Base-by-base conservation (phyloP, 768 basidiomycete species). In the Suillus hirtellus region DNA sequence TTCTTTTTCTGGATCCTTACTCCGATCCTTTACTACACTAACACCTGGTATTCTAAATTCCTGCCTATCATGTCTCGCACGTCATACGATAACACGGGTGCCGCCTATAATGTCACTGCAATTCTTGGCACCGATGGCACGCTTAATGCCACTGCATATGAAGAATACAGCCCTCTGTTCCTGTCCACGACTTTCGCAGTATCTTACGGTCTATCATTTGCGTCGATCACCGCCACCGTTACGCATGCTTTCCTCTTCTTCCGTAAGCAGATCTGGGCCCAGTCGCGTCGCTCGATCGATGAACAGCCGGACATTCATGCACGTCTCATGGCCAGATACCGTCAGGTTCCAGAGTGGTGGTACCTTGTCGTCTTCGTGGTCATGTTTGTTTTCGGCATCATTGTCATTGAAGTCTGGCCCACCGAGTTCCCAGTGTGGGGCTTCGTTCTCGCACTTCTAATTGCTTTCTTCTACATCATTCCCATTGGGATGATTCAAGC, bases 401-500 rank as follows among this genome's bases (percentile, higher is more conserved):
- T 89, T 19, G 83, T 81, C 50, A 84, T 89, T 38, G 80, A 85
- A 70, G 70, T 87, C 15, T 90, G 87, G 87, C 81, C 84, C n/a
- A 84, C 88, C 14, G 72, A 80, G 37, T 70, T 77, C 63, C 72
- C 69, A 15, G 77, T 80, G 19, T 82, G 82, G 80, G 81, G 77
- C 6, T 80, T 82, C 65, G 69, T 83, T 46, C 59, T 82, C 34
- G 65, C 76, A 4, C 70, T 83, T 37, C 5, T 78, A 35, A 78
- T 85, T 37, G 76, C 85, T 0, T 81, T 78, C 67, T 70, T 89
- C 67, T 93, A 93, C 68, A 82, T 89, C 63, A 84, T 95, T 54
- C 93, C 93, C 14, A 85, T 89, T 61, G 90, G 89, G 67, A 76
- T 79, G 84, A 90, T 93, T 64, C 87, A 91, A 68, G 89, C 90